These are phyloP conservation scores for Venturia oleaginea DNA, from an alignment of 2,329 filamentous ascomycete species.

Conservation along the genomic window DNA sequence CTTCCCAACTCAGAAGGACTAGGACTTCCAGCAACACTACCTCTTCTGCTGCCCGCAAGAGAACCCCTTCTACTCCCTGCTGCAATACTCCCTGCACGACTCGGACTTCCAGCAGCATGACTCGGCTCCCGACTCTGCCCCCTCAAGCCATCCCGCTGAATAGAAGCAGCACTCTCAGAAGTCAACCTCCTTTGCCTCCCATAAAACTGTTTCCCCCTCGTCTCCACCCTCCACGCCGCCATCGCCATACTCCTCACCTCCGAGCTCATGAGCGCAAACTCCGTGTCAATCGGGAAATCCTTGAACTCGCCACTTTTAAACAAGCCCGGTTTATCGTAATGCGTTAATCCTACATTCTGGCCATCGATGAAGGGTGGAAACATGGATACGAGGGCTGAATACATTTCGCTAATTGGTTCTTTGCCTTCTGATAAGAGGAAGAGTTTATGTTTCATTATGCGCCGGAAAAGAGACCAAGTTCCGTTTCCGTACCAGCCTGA, in stretches of 20 bases:
- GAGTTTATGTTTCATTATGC: constrained; percentile 13
- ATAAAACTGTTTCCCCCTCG: background rate
- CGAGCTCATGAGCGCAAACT: background rate
- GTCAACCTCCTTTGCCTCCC: constrained; percentile 3
- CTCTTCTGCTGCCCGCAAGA: background rate
- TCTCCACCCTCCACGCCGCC: constrained; percentile 5
- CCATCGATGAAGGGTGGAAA: constrained; percentile 27
- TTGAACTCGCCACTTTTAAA: background rate
- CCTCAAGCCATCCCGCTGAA: background rate
- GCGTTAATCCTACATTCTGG: constrained; percentile 22
- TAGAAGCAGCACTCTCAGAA: background rate
- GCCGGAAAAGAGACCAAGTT: constrained; percentile 4
- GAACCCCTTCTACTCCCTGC: background rate
- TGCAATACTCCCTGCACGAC: background rate
- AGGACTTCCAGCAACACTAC: background rate
- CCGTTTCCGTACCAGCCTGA: constrained; percentile 15
- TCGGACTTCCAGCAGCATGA: background rate
- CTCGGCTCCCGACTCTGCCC: background rate
- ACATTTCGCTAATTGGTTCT: constrained; percentile 21
- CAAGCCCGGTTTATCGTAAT: constrained; percentile 19
- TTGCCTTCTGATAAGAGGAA: constrained; percentile 6
- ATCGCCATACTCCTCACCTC: constrained; percentile 10
- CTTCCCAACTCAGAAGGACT: background rate
- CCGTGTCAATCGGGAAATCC: constrained; percentile 14
- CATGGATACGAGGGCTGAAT: constrained; percentile 25